Evolutionary conservation across 305 asterid species (phyloP).

Genomic region (Rubia occidens): DNA sequence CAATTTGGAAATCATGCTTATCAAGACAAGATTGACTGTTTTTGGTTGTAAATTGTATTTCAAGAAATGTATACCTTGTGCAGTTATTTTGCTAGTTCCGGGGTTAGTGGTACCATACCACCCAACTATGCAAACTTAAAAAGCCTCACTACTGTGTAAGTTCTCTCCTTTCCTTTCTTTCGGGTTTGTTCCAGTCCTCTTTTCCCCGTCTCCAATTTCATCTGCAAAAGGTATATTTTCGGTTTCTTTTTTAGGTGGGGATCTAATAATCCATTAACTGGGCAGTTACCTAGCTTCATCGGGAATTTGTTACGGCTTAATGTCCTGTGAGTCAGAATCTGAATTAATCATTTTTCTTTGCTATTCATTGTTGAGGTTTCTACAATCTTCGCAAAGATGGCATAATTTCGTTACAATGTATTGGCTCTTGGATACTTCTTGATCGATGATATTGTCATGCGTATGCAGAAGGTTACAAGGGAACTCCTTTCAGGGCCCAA

Average conservation of each 20-base stretch:
- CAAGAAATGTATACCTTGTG: conserved; percentile 10
- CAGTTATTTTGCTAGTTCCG: conserved; percentile 56
- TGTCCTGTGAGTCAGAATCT: conserved; percentile 22
- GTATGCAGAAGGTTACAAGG: conserved; percentile 66
- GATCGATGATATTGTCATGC: conserved; percentile 11
- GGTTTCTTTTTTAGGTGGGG: conserved; percentile 37
- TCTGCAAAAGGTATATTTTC: conserved; percentile 10
- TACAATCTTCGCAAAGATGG: background rate
- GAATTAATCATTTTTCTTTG: background rate
- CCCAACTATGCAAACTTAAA: conserved; percentile 39
- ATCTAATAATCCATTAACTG: conserved; percentile 47
- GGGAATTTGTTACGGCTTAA: conserved; percentile 45
- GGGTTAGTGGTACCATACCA: conserved; percentile 64
- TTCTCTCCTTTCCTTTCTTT: conserved; percentile 10
- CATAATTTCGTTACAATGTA: background rate
- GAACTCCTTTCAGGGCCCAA: conserved; percentile 68
- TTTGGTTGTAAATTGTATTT: background rate
- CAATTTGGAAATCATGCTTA: background rate
- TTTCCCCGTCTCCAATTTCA: conserved; percentile 6
- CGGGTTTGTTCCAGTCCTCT: background rate
- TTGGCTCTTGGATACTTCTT: conserved; percentile 16
- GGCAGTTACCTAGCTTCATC: conserved; percentile 62
- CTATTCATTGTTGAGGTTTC: conserved; percentile 4
- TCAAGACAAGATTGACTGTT: background rate
- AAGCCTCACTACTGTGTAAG: conserved; percentile 44